Percentiles rank a stretch among this genome's conserved stretches.
Conservation (phyloP, 306 rosid species). For the Vigna mungo region DNA sequence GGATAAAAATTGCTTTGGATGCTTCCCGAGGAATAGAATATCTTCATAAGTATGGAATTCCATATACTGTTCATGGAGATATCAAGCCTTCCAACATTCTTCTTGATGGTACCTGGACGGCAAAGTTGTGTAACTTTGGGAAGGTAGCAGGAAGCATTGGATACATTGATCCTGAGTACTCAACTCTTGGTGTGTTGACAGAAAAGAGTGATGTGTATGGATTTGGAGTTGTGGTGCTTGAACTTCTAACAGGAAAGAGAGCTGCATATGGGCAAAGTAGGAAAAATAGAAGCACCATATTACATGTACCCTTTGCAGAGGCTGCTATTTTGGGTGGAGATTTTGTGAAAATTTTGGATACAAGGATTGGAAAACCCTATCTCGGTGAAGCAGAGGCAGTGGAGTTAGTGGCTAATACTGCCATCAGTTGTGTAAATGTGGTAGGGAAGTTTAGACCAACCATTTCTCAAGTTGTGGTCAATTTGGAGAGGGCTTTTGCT, state of each 20-base stretch:
- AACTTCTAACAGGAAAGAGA: conserved; percentile 86
- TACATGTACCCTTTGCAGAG: conserved; percentile 33
- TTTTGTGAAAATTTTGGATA: conserved; percentile 61
- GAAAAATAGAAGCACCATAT: conserved; percentile 57
- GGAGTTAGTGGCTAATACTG: conserved; percentile 63
- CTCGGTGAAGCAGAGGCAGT: conserved; percentile 66
- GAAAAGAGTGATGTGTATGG: conserved; percentile 94
- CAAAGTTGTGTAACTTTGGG: conserved; percentile 75
- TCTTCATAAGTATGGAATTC: conserved; percentile 77
- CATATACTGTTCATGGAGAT: conserved; percentile 69
- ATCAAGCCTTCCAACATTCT: conserved; percentile 77
- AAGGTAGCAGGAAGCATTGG: conserved; percentile 56
- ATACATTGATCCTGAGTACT: conserved; percentile 73
- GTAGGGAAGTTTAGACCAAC: conserved; percentile 77
- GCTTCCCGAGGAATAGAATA: conserved; percentile 76
- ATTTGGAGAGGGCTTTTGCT: conserved; percentile 67
- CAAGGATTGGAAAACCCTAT: conserved; percentile 58
- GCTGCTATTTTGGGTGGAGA: conserved; percentile 40
- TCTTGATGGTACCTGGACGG: conserved; percentile 65
- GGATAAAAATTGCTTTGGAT: conserved; percentile 77
- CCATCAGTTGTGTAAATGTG: conserved; percentile 69
- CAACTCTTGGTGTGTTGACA: conserved; percentile 47
- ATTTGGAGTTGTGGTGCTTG: conserved; percentile 80
- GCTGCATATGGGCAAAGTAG: conserved; percentile 62
- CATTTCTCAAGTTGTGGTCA: conserved; percentile 68